Evolutionary conservation across 768 basidiomycete genomes (phyloP).

Genomic region (Omphalotus guepiniiformis): DNA sequence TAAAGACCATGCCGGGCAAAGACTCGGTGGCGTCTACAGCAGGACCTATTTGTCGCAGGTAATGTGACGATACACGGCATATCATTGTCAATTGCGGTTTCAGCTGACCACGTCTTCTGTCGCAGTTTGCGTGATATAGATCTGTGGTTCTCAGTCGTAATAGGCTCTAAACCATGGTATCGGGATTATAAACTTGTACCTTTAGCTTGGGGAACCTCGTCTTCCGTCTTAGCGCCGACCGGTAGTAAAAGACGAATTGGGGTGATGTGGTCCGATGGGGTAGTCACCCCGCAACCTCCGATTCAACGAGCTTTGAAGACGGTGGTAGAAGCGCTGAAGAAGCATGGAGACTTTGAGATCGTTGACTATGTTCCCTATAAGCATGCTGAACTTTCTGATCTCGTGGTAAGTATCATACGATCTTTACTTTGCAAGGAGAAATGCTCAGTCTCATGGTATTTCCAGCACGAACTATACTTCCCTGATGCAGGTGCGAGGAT

Average conservation of each 20-base stretch:
- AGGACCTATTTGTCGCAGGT: slow-evolving; percentile 48
- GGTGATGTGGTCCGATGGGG: slow-evolving; percentile 33
- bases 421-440: background rate
- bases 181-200: slow-evolving; percentile 32
- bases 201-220: slow-evolving; percentile 17
- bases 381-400: slow-evolving; percentile 28
- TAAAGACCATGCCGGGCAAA: slow-evolving; percentile 38
- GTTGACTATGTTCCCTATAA: slow-evolving; percentile 30
- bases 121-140: slow-evolving; percentile 26
- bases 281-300: slow-evolving; percentile 38
- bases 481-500: slow-evolving; percentile 31
- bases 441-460: background rate
- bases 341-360: slow-evolving; percentile 29
- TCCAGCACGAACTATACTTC: slow-evolving; percentile 33
- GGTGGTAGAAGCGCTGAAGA: slow-evolving; percentile 30
- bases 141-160: slow-evolving; percentile 26
- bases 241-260: slow-evolving; percentile 25
- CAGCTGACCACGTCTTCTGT: background rate
- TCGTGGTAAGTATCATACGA: slow-evolving; percentile 25
- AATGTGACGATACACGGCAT: no score
- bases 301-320: slow-evolving; percentile 34
- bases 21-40: slow-evolving; percentile 50
- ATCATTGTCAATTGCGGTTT: background rate
- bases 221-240: slow-evolving; percentile 15
- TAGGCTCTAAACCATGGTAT: slow-evolving; percentile 35